phyloP scores from a whole-genome alignment of 768 basidiomycete species.

The Phanerochaete carnosa region DNA sequence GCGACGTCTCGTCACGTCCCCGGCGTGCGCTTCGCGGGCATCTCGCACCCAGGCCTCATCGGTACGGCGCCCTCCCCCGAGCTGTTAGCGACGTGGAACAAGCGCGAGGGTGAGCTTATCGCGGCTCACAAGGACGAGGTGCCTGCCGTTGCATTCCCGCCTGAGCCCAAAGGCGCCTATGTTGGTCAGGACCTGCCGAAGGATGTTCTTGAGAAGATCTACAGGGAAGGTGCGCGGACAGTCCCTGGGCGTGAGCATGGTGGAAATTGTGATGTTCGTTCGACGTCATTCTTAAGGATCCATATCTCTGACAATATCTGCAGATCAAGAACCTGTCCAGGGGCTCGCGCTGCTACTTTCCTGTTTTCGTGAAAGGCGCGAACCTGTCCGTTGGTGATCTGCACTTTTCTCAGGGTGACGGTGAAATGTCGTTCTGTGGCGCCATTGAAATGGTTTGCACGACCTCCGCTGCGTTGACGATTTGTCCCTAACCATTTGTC shows the following conservation, averaged over 20 bases:
- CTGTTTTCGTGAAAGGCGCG: conserved; percentile 73
- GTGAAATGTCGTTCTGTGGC: conserved; percentile 67
- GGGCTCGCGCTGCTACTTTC: conserved; percentile 73
- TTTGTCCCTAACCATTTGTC: not conserved
- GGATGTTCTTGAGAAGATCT: conserved; percentile 50
- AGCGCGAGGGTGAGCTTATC: conserved; percentile 65
- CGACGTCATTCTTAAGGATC: not conserved
- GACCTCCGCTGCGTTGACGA: not conserved
- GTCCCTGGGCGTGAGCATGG: conserved; percentile 79
- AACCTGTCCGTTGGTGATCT: conserved; percentile 77
- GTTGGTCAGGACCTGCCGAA: conserved; percentile 61
- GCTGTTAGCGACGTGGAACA: conserved; percentile 71
- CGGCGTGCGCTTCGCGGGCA: conserved; percentile 74
- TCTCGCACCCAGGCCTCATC: conserved; percentile 73
- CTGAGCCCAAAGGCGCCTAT: conserved; percentile 56
- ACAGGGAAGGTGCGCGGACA: conserved; percentile 67
- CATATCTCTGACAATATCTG: not conserved
- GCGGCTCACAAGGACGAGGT: conserved; percentile 46
- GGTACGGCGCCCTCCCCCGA: conserved; percentile 76
- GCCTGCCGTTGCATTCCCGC: conserved; percentile 66
- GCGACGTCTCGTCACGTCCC: conserved; percentile 76
- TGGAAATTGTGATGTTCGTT: conserved; percentile 67
- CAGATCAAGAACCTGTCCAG: conserved; percentile 79
- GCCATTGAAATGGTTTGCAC: conserved; percentile 68
- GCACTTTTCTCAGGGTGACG: conserved; percentile 77